Percentiles rank a stretch among this genome's conserved stretches.
Evolutionary conservation across 495 filamentous ascomycete genomes (phyloP).

Genomic region (Xylaria grammica): DNA sequence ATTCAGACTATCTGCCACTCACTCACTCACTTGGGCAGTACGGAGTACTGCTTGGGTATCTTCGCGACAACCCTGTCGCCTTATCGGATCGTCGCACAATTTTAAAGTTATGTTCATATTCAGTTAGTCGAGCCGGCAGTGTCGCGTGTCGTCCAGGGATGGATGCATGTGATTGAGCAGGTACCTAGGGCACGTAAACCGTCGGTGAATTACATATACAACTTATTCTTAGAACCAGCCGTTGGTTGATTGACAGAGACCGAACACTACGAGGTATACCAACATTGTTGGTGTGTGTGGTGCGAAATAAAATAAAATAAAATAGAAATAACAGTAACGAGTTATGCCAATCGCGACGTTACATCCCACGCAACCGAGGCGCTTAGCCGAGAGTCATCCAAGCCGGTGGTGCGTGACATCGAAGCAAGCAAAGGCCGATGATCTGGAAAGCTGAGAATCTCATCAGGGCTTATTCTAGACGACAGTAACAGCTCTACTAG

Average conservation of each 20-base stretch:
- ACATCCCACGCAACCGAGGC: background rate
- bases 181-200: too few relatives aligned
- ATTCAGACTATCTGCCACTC: too few relatives aligned
- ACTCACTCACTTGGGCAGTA: too few relatives aligned
- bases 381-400: background rate
- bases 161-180: too few relatives aligned
- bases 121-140: background rate
- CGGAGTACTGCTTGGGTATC: too few relatives aligned
- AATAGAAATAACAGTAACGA: too few relatives aligned
- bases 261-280: too few relatives aligned
- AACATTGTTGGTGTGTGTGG: too few relatives aligned
- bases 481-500: background rate
- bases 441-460: background rate
- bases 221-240: too few relatives aligned
- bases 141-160: constrained; percentile 7
- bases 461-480: background rate
- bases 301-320: too few relatives aligned
- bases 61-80: background rate
- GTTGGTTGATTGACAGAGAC: too few relatives aligned
- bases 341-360: background rate
- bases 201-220: background rate
- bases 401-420: background rate
- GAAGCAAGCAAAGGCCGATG: background rate
- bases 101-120: background rate
- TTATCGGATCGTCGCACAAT: background rate